Evolutionary conservation across 2,329 filamentous ascomycete genomes (phyloP), one percentile per base, ranked within the genome.

Genomic region (Clonostachys sp.): DNA sequence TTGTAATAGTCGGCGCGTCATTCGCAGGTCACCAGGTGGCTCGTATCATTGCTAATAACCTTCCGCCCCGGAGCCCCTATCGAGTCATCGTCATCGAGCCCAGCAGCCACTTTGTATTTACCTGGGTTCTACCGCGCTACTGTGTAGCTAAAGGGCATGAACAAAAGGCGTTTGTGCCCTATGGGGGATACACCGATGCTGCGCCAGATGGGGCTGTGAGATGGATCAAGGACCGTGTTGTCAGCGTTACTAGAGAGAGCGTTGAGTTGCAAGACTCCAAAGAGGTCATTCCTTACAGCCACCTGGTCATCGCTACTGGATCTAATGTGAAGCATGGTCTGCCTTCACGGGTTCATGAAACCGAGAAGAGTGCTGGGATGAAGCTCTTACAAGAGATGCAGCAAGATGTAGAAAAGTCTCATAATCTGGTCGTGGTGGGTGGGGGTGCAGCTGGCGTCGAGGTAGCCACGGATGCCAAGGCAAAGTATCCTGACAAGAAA

Each of bases 371-470:
- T 0, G 64, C 68, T 14, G 77, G 71, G 0, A 34, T 47, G 18
- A 39, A 33, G 18, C 39, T 20, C 6, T 51, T 83, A 35, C 61
- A 61, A 40, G 56, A 56, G 4, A 69, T 79, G 58, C 79, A 81
- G 59, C 52, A 55, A 1, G 61, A 61, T 3, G 72, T 83, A 44
- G 64, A 65, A 39, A 53, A 56, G 0, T 70, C 75, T 2, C 57
- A 58, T 10, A 66, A 64, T 33, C 53, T 80, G 6, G 74, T 79
- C 2, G 68, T 81, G 0, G 68, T 79, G 0, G 82, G 81, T 3
- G 81, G 79, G 0, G 81, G 81, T 3, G 79, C 82, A 1, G 81
- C 81, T 0, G 82, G 82, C 2, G 75, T 85, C 0, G 79, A 85
- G 60, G 62, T 84, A 34, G 80, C 79, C 0, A 73, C 78, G 1